Percentiles rank a stretch among this genome's conserved stretches.
Evolutionary conservation across 768 basidiomycete species (phyloP).

Genomic region (Pleurotus giganteus): DNA sequence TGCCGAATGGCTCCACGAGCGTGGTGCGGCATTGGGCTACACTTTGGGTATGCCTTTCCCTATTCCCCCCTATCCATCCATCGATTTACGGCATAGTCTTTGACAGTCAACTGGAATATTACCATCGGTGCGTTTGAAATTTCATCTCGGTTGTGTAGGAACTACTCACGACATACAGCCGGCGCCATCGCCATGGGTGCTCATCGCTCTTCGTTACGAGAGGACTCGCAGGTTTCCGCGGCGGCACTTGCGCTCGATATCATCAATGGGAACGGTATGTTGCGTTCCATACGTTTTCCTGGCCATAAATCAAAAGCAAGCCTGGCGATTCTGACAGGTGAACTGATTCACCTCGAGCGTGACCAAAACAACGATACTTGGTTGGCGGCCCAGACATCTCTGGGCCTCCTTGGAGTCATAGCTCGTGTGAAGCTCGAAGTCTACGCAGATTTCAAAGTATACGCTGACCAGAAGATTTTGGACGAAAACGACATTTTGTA

Average conservation of each 20-base stretch:
- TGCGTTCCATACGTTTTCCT: not conserved
- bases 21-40: conserved; percentile 30
- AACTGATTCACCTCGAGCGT: conserved; percentile 30
- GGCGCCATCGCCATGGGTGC: conserved; percentile 39
- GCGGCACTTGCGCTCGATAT: conserved; percentile 34
- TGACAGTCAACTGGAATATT: conserved; percentile 37
- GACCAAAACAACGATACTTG: conserved; percentile 30
- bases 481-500: conserved; percentile 30
- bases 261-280: conserved; percentile 31
- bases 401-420: conserved; percentile 33
- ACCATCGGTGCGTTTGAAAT: conserved; percentile 26
- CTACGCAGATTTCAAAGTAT: conserved; percentile 35
- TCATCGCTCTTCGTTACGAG: conserved; percentile 36
- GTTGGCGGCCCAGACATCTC: conserved; percentile 37
- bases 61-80: not conserved
- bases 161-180: conserved; percentile 15
- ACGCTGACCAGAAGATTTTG: conserved; percentile 30
- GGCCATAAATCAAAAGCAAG: not conserved
- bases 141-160: not conserved
- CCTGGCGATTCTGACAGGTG: conserved; percentile 24
- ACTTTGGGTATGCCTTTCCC: conserved; percentile 24
- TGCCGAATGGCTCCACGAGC: conserved; percentile 32
- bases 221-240: conserved; percentile 34
- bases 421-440: conserved; percentile 30
- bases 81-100: not conserved